Evolutionary conservation across 805 yeast species (phyloP), one percentile per base, ranked within the genome.

Genomic region (Candida stauntonica): DNA sequence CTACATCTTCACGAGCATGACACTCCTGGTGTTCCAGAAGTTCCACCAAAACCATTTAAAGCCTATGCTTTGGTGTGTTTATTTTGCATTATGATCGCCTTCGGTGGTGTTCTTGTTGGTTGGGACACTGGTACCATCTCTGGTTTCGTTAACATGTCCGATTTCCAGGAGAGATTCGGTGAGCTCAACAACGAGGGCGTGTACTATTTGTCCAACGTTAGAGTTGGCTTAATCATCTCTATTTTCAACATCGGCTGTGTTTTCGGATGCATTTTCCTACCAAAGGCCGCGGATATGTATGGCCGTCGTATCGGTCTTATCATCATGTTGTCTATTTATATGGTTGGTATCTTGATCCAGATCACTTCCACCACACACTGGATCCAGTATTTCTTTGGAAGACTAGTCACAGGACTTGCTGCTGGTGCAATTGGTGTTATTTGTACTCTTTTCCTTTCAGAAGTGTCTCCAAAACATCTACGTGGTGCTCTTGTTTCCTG

Each of bases 91-190:
- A 52, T 62, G 60, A 74, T 81, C 47, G 84, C 86, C 23, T 81
- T 81, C 46, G 87, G 86, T 64, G 89, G 88, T 33, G 81, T 77
- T 56, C 80, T 81, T 31, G 81, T 79, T 51, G 89, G 89, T 47
- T 81, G 83, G 75, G 89, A 81, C 66, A 80, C 87, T 29, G 88
- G 88, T 69, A 81, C 88, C 46, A 79, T 81, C 56, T 77, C 85
- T 15, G 87, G 87, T 45, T 79, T 81, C 51, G 81, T 79, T 35
- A 74, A 75, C 52, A 63, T 61, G 52, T 51, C 73, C 15, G 83
- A 80, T 52, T 81, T 72, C 63, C 53, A 61, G 35, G 45, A 53
- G 28, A 68, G 86, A 57, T 81, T 81, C 48, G 87, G 86, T 57
- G 65, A 68, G 48, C 17, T 49, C 7, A 40, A 44, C 41, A 50